Base-by-base conservation (phyloP, 805 yeast genomes). In the Clavispora vitiphila region DNA sequence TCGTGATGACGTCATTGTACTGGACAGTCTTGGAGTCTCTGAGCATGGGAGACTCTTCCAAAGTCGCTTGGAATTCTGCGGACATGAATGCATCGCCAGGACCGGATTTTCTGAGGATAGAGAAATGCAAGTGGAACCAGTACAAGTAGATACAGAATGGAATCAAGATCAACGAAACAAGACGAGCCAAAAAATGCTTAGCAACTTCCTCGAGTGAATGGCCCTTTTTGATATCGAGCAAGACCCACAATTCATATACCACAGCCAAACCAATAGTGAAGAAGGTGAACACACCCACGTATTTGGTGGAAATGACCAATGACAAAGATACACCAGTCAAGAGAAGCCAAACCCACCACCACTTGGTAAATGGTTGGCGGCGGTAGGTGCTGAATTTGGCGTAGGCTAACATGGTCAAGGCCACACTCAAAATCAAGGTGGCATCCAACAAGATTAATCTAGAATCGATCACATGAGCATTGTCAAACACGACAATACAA, bases 41-140 rank as follows among this genome's bases (percentile, higher is more conserved):
- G 11, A 91, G 86, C 55, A 86, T 61, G 19, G 86, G 80, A 38
- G 90, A 86, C 58, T 93, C 99, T 27, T 80, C 82, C 39, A 93
- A 73, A 25, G 96, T 83, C 57, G 88, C 96, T 68, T 93, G 98
- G 74, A 93, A 93, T 45, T 84, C 90, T 6, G 93, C 74, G n/a
- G 93, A 79, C 99, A 93, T 93, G 61, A 91, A 89, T 3, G 75
- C 73, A 60, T 93, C 97, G 47, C 99, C 99, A 5, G 97, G 93
- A 22, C 99, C 99, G 2, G 98, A 90, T 51, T 77, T 82, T 53
- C 67, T 75, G 56, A 93, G 76, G 20, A 93, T 76, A 23, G 79
- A 76, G 65, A 93, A 93, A 65, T 93, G 99, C 40, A 90, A 72
- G 68, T 82, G 88, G 67, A 91, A 93, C 96, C 97, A 89, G 54